Evolutionary conservation across 2,329 filamentous ascomycete genomes (phyloP), one percentile per base, ranked within the genome.

Genomic region (Pyrenochaeta sp.): DNA sequence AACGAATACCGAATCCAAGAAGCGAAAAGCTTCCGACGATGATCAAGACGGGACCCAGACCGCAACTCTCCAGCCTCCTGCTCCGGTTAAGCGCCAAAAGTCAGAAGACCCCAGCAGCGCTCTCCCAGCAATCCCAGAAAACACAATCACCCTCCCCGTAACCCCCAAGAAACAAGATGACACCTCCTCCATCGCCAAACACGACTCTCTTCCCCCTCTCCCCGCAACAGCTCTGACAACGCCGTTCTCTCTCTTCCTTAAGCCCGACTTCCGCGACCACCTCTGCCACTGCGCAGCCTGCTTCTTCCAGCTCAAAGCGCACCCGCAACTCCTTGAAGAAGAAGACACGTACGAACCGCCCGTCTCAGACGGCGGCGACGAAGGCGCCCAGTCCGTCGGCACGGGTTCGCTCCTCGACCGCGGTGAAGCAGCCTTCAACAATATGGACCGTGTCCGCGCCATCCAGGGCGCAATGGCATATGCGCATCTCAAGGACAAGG

Each of bases 401-500:
- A 92, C 89, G 22, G 89, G 89, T 31, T 94, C 88, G 52, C 79
- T 99, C 2, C 84, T 95, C 22, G 92, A 97, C 35, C 89, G 91
- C 13, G 94, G 94, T 32, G 94, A 99, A 74, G 93, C 90, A 34
- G 93, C 92, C 0, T 81, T 99, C 19, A 90, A 86, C 67, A 95
- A 90, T 61, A 86, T 99, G 43, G 94, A 99, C 67, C 88, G 94
- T 2, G 93, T 97, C 6, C 82, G 87, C 10, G 94, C 94, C 4
- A 96, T 99, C 42, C 72, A 99, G 70, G 94, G 94, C 11, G 93
- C 96, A 31, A 96, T 97, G 91, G 93, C 92, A 0, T 99, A 97
- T 73, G 96, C 97, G 63, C 88, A 96, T 62, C 81, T 99, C 48
- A 94, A 95, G 66, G 92, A 97, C 65, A 92, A 93, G 67, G 84